Evolutionary conservation across 208 protist species (phyloP).

Genomic region (Trypanosoma cruzi): DNA sequence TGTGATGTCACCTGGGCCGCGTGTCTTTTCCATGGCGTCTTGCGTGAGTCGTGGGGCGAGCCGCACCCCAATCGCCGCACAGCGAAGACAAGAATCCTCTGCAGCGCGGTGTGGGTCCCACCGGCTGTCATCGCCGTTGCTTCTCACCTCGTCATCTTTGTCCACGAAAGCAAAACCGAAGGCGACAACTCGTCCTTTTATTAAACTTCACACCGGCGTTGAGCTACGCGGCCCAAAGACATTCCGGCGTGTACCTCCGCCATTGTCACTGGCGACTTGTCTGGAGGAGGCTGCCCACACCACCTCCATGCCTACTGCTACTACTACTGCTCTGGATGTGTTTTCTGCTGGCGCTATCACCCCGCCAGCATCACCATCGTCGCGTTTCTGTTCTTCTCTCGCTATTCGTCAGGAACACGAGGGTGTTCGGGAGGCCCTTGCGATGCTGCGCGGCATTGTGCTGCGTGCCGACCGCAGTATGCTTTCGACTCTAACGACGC

Average conservation of each 20-base stretch:
- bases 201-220: conserved; percentile 21
- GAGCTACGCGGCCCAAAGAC: conserved; percentile 18
- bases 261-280: not conserved
- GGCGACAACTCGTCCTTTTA: conserved; percentile 4
- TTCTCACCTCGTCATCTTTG: too few relatives aligned
- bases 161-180: not conserved
- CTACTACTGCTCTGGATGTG: not conserved
- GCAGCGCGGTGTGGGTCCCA: not conserved
- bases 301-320: not conserved
- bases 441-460: conserved; percentile 34
- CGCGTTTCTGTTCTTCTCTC: not conserved
- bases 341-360: not conserved
- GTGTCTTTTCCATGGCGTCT: not conserved
- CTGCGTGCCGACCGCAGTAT: conserved; percentile 33
- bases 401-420: conserved; percentile 27
- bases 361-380: not conserved
- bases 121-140: not conserved
- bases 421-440: conserved; percentile 27
- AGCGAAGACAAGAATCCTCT: not conserved
- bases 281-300: not conserved
- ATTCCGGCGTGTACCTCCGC: conserved; percentile 9
- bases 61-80: not conserved
- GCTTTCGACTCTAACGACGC: conserved; percentile 22
- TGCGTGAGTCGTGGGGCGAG: not conserved
- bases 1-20: not conserved